These are phyloP conservation scores for Plasmodium adleri DNA, from an alignment of 169 alveolate genomes.

Conservation along the genomic window DNA sequence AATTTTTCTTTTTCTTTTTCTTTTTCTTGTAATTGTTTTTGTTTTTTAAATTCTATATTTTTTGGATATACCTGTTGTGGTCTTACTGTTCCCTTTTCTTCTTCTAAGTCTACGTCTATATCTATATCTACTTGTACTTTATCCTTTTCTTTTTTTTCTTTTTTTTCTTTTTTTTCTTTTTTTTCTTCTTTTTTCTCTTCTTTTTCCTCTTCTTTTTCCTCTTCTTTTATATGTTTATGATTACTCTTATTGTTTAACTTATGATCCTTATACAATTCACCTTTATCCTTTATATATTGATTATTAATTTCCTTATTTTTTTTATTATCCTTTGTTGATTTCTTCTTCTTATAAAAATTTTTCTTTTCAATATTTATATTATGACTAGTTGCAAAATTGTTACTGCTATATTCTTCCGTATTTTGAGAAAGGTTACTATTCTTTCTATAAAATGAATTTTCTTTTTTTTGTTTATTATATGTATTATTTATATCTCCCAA, in stretches of 20 bases:
- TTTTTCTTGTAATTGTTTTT: conserved; percentile 5
- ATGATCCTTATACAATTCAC: too few relatives aligned
- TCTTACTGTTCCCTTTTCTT: too few relatives aligned
- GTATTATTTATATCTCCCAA: conserved; percentile 1
- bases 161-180: too few relatives aligned
- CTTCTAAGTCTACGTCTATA: too few relatives aligned
- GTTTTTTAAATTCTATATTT: conserved; percentile 2
- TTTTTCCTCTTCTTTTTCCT: too few relatives aligned
- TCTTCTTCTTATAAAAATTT: conserved; percentile 3
- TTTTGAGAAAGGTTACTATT: conserved; percentile 7
- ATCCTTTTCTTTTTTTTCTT: too few relatives aligned
- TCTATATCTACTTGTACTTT: too few relatives aligned
- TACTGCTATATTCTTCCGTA: conserved; percentile 34
- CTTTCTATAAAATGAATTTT: neutral
- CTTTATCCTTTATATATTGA: too few relatives aligned
- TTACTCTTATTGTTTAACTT: too few relatives aligned
- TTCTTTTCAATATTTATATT: neutral
- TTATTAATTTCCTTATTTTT: neutral
- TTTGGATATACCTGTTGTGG: too few relatives aligned
- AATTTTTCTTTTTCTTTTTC: conserved; percentile 2
- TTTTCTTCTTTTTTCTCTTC: too few relatives aligned
- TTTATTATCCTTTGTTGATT: conserved; percentile 3
- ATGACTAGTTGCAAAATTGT: neutral
- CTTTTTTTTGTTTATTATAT: neutral
- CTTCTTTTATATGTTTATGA: too few relatives aligned